Evolutionary conservation across 805 yeast species (phyloP).

Genomic region (Isabelozyma heimii): DNA sequence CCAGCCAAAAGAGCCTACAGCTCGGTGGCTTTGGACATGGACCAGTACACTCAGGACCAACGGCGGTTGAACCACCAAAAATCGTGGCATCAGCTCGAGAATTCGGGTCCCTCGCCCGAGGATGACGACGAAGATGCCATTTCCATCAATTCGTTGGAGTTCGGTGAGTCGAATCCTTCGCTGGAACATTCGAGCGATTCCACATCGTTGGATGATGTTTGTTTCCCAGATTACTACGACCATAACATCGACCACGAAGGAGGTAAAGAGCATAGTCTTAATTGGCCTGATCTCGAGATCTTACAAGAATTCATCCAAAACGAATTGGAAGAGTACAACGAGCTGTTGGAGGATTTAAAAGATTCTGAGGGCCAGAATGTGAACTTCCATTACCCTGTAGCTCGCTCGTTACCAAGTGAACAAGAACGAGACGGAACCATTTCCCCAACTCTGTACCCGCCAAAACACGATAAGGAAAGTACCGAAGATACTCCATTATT

Average conservation of each 20-base stretch:
- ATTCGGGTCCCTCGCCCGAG: constrained; percentile 3
- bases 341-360: not conserved
- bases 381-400: constrained; percentile 37
- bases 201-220: constrained; percentile 87
- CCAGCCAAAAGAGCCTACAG: constrained; percentile 10
- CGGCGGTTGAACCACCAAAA: constrained; percentile 6
- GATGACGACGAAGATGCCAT: constrained; percentile 6
- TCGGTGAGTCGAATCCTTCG: constrained; percentile 60
- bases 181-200: constrained; percentile 59
- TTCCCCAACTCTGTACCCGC: constrained; percentile 4
- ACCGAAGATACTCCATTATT: constrained; percentile 29
- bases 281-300: constrained; percentile 84
- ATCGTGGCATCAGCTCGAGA: not conserved
- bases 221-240: constrained; percentile 72
- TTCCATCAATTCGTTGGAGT: constrained; percentile 31
- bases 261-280: constrained; percentile 19
- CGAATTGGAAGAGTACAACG: constrained; percentile 46
- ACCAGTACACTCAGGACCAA: constrained; percentile 27
- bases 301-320: constrained; percentile 74
- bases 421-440: too few species aligned
- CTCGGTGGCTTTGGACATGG: constrained; percentile 40
- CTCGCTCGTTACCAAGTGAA: constrained; percentile 1
- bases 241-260: constrained; percentile 10
- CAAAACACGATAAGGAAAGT: constrained; percentile 26
- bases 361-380: constrained; percentile 15